A percentile compares a stretch with the other conserved stretches of the same genome.
Evolutionary conservation across 805 yeast species (phyloP).

Genomic region (Ogataea pilisensis): DNA sequence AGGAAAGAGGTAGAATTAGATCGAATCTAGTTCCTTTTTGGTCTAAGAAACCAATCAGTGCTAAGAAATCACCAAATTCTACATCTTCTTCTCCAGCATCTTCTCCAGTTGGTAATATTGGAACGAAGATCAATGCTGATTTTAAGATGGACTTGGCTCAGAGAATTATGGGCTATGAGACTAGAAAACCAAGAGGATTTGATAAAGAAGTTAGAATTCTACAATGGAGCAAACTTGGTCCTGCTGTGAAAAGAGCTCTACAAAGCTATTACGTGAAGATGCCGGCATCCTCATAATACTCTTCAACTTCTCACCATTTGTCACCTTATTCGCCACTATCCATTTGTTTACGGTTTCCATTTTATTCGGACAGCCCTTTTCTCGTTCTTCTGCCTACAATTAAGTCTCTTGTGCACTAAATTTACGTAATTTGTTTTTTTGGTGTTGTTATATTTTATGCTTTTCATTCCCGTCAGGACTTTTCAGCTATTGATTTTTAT

Average conservation of each 20-base stretch:
- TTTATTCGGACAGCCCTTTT: too few species aligned
- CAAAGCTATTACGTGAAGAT: slow-evolving; percentile 62
- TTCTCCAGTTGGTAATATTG: slow-evolving; percentile 9
- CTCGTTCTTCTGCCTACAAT: too few species aligned
- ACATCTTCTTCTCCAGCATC: slow-evolving; percentile 7
- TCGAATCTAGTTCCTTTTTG: slow-evolving; percentile 65
- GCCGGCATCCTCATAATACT: slow-evolving; percentile 29
- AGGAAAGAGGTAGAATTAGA: slow-evolving; percentile 63
- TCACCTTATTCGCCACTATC: not conserved
- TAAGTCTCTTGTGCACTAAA: too few species aligned
- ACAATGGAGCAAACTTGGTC: slow-evolving; percentile 54
- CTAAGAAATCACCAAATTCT: slow-evolving; percentile 29
- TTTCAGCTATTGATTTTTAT: too few species aligned
- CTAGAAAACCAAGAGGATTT: slow-evolving; percentile 62
- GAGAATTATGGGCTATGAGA: slow-evolving; percentile 60
- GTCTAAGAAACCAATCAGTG: slow-evolving; percentile 55
- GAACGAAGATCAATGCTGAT: slow-evolving; percentile 31
- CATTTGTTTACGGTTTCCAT: not conserved
- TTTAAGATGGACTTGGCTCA: slow-evolving; percentile 54
- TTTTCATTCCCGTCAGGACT: too few species aligned
- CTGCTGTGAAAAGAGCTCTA: slow-evolving; percentile 59
- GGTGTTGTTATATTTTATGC: too few species aligned
- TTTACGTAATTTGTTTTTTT: too few species aligned
- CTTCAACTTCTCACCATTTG: too few species aligned
- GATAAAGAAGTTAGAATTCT: slow-evolving; percentile 64